A percentile compares a stretch with the other conserved stretches of the same genome.
These are phyloP conservation scores for Xerocomus potaroensis DNA, from an alignment of 768 basidiomycete genomes.

Conservation along the genomic window DNA sequence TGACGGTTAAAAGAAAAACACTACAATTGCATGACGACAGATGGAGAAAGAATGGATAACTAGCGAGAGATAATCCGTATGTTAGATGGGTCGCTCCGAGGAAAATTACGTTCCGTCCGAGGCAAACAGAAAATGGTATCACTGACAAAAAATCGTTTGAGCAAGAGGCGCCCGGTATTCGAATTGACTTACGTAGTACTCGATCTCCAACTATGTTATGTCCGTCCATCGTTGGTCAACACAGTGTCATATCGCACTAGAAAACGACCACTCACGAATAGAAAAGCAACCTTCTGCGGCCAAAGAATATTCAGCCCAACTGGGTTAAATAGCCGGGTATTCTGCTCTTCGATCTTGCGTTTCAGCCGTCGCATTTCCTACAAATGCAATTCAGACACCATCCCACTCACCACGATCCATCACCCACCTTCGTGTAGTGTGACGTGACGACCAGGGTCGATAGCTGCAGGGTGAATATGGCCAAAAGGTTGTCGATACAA, in stretches of 20 bases:
- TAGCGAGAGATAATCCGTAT: constrained; percentile 10
- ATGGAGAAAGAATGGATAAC: constrained; percentile 6
- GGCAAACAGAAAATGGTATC: constrained; percentile 15
- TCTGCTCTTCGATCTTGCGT: constrained; percentile 59
- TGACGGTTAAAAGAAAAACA: too few species aligned
- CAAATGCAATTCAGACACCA: constrained; percentile 4
- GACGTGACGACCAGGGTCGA: constrained; percentile 63
- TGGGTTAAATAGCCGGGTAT: constrained; percentile 74
- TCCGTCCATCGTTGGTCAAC: constrained; percentile 3
- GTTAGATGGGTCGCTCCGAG: constrained; percentile 13
- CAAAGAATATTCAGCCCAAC: constrained; percentile 83
- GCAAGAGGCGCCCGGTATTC: neutral
- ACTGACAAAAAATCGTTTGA: constrained; percentile 10
- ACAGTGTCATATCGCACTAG: neutral
- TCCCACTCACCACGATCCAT: neutral
- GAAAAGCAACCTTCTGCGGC: constrained; percentile 80
- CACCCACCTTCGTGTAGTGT: constrained; percentile 76
- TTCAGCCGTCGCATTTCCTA: constrained; percentile 79
- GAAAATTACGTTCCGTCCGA: constrained; percentile 1
- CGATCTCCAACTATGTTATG: constrained; percentile 82
- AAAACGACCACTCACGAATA: constrained; percentile 68
- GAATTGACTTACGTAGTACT: constrained; percentile 72
- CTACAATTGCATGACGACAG: constrained; percentile 3
- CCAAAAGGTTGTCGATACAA: constrained; percentile 73
- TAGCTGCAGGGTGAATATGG: constrained; percentile 76